These are phyloP conservation scores for Wakefieldia striispora DNA, from an alignment of 768 basidiomycete species.

Conservation along the genomic window DNA sequence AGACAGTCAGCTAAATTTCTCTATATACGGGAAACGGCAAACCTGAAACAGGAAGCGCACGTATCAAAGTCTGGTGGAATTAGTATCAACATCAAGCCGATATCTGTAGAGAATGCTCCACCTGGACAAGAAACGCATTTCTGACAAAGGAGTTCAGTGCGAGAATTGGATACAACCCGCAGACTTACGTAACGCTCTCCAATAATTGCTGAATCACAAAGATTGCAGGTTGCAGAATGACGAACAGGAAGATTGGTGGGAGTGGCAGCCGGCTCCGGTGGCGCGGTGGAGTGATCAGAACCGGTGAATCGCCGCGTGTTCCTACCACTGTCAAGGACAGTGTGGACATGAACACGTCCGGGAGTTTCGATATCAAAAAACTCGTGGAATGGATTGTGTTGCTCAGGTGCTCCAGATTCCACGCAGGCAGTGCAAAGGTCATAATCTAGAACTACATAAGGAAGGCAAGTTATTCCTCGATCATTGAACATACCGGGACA, in stretches of 20 bases:
- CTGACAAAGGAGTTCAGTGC: conserved; percentile 34
- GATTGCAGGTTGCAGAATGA: conserved; percentile 71
- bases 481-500: conserved; percentile 52
- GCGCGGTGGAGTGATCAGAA: not conserved
- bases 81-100: conserved; percentile 1
- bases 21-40: conserved; percentile 9
- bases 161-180: not conserved
- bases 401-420: conserved; percentile 43
- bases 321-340: conserved; percentile 37
- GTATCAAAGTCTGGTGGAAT: conserved; percentile 64
- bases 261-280: not conserved
- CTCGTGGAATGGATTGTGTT: conserved; percentile 62
- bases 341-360: conserved; percentile 63
- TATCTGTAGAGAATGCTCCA: conserved; percentile 4
- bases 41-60: conserved; percentile 69
- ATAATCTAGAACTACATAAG: conserved; percentile 48
- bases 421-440: conserved; percentile 69
- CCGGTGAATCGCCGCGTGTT: conserved; percentile 26
- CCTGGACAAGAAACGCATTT: conserved; percentile 75
- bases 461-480: not conserved
- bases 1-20: not conserved
- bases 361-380: conserved; percentile 71
- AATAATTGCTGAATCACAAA: conserved; percentile 69
- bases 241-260: conserved; percentile 26
- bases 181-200: conserved; percentile 71